Evolutionary conservation across 192 early-diverging fungal genomes (phyloP).

Genomic region (Podila minutissima): DNA sequence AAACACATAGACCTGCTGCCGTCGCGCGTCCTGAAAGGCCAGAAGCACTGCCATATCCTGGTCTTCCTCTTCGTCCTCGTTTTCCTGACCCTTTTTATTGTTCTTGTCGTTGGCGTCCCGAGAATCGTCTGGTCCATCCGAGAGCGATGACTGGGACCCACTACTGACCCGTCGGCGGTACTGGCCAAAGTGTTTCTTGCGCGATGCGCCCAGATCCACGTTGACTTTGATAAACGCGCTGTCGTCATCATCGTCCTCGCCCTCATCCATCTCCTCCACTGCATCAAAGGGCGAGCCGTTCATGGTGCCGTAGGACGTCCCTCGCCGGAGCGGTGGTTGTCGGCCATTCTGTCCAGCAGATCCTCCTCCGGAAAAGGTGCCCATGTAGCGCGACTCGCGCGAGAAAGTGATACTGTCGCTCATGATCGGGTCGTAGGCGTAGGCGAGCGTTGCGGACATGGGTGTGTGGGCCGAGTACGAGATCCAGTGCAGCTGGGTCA

Average conservation of each 20-base stretch:
- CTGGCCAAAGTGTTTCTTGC: background rate
- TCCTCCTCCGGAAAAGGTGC: background rate
- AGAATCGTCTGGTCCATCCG: background rate
- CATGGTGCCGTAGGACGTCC: constrained; percentile 44
- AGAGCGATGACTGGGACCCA: no score
- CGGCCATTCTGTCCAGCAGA: background rate
- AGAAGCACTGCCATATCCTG: constrained; percentile 46
- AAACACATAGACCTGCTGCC: constrained; percentile 23
- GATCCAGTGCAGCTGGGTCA: constrained; percentile 49
- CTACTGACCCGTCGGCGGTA: no score
- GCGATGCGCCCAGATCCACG: constrained; percentile 5
- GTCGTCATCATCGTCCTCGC: constrained; percentile 19
- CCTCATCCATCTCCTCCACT: constrained; percentile 40
- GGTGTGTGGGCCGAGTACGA: constrained; percentile 43
- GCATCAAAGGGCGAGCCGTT: constrained; percentile 25
- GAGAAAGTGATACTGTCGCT: constrained; percentile 43
- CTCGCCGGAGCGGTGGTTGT: constrained; percentile 4
- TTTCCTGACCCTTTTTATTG: background rate
- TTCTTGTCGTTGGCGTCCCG: background rate
- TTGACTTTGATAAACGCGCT: constrained; percentile 46
- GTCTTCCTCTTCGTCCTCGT: constrained; percentile 35
- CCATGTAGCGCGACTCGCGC: constrained; percentile 35
- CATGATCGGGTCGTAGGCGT: constrained; percentile 38
- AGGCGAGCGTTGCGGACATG: constrained; percentile 42
- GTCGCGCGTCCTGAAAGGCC: constrained; percentile 35